These are phyloP conservation scores for Boletus subcaerulescens DNA, from an alignment of 768 basidiomycete genomes.

Conservation along the genomic window DNA sequence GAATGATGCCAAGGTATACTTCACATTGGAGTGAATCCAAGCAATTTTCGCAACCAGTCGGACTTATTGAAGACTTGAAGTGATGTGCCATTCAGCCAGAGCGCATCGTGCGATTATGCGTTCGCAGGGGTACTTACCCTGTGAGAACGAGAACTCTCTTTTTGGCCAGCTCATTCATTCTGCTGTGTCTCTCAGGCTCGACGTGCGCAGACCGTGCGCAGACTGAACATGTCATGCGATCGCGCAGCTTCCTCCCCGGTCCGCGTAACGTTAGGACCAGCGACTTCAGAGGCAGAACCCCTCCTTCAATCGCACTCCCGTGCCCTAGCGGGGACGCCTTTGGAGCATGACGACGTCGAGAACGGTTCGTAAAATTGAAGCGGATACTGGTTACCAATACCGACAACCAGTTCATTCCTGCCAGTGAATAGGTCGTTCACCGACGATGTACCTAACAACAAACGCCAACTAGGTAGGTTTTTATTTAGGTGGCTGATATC, in stretches of 20 bases:
- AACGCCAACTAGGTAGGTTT: constrained; percentile 49
- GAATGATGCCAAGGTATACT: too few species aligned
- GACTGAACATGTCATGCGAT: not conserved
- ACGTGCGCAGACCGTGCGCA: too few species aligned
- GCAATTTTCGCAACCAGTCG: too few species aligned
- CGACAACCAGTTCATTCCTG: not conserved
- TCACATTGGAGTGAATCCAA: too few species aligned
- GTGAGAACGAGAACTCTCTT: too few species aligned
- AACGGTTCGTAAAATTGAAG: constrained; percentile 12
- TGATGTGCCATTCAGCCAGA: too few species aligned
- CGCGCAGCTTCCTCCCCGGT: not conserved
- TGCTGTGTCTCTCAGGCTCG: too few species aligned
- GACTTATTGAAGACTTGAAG: too few species aligned
- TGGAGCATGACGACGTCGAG: constrained; percentile 1
- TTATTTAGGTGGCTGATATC: constrained; percentile 1
- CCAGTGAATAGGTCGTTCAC: constrained; percentile 18
- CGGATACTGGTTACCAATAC: not conserved
- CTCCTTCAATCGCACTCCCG: constrained; percentile 11
- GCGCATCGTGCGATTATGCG: too few species aligned
- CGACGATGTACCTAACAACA: constrained; percentile 47
- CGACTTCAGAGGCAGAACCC: constrained; percentile 20
- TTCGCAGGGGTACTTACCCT: too few species aligned
- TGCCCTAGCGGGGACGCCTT: not conserved
- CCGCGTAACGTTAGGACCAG: not conserved
- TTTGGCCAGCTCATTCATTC: too few species aligned